phyloP scores from a whole-genome alignment of 306 rosid genomes.

The Mimosa bimucronata region DNA sequence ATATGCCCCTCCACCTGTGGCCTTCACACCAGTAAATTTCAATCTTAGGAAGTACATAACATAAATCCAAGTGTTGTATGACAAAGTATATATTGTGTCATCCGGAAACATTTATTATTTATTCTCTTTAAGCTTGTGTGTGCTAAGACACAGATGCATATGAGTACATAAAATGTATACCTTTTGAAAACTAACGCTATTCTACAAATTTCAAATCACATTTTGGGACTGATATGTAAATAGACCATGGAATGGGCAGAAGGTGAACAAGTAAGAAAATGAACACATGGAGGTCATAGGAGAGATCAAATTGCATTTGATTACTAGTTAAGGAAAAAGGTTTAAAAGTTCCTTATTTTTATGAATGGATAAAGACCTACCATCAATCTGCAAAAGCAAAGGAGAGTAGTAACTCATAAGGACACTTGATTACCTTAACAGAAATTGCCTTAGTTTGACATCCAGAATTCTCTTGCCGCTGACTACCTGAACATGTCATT shows the following conservation, averaged over 20 bases:
- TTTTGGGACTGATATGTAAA: slow-evolving; percentile 16
- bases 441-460: slow-evolving; percentile 37
- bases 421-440: slow-evolving; percentile 65
- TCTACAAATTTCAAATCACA: slow-evolving; percentile 29
- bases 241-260: slow-evolving; percentile 14
- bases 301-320: neutral
- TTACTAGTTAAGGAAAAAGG: slow-evolving; percentile 20
- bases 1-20: slow-evolving; percentile 96
- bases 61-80: slow-evolving; percentile 35
- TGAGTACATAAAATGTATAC: neutral
- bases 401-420: neutral
- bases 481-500: slow-evolving; percentile 58
- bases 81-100: slow-evolving; percentile 26
- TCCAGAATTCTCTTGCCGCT: slow-evolving; percentile 52
- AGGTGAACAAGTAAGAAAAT: slow-evolving; percentile 20
- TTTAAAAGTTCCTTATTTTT: neutral
- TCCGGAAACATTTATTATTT: slow-evolving; percentile 11
- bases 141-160: neutral
- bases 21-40: slow-evolving; percentile 64
- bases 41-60: slow-evolving; percentile 40
- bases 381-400: slow-evolving; percentile 21
- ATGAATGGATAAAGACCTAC: slow-evolving; percentile 3
- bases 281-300: slow-evolving; percentile 16
- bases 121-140: slow-evolving; percentile 24
- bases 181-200: slow-evolving; percentile 24